Conservation (phyloP, 1,139 yeast genomes). For the Pichia inconspicua region DNA sequence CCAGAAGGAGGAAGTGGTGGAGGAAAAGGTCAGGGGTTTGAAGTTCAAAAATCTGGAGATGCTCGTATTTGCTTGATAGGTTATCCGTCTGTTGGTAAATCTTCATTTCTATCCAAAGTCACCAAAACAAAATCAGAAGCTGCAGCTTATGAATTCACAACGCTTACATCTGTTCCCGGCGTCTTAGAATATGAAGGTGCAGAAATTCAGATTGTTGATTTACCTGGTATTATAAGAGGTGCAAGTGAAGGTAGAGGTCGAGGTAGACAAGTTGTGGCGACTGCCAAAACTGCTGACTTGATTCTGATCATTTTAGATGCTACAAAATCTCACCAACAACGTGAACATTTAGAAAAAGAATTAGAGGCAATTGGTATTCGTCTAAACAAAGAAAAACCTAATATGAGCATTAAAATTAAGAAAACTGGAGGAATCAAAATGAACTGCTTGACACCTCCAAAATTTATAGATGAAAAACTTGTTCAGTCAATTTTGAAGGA, state of each 20-base stretch:
- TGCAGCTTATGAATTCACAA: slow-evolving; percentile 92
- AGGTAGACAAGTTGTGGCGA: slow-evolving; percentile 94
- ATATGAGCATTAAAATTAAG: slow-evolving; percentile 69
- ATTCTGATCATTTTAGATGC: slow-evolving; percentile 93
- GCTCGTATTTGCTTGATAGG: slow-evolving; percentile 94
- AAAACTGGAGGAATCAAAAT: slow-evolving; percentile 89
- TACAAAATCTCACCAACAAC: slow-evolving; percentile 83
- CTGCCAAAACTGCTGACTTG: slow-evolving; percentile 90
- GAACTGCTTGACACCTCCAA: slow-evolving; percentile 75
- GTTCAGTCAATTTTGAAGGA: slow-evolving; percentile 73
- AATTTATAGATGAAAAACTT: slow-evolving; percentile 71
- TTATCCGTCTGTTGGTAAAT: slow-evolving; percentile 96
- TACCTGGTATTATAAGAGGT: slow-evolving; percentile 95
- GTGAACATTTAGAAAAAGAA: slow-evolving; percentile 80
- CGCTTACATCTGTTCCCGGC: slow-evolving; percentile 94
- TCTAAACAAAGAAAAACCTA: slow-evolving; percentile 73
- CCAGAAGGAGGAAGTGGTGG: slow-evolving; percentile 71
- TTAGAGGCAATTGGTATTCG: slow-evolving; percentile 92
- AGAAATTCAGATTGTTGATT: slow-evolving; percentile 89
- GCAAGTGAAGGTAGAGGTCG: slow-evolving; percentile 97
- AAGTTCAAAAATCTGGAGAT: slow-evolving; percentile 92
- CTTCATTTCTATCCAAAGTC: slow-evolving; percentile 76
- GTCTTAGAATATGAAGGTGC: slow-evolving; percentile 93
- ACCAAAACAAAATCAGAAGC: slow-evolving; percentile 93
- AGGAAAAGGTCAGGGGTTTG: slow-evolving; percentile 76